A percentile compares a stretch with the other conserved stretches of the same genome.
These are phyloP conservation scores for Dendrocalamus sinicus DNA, from an alignment of 176 grass and related monocot genomes.

Conservation along the genomic window DNA sequence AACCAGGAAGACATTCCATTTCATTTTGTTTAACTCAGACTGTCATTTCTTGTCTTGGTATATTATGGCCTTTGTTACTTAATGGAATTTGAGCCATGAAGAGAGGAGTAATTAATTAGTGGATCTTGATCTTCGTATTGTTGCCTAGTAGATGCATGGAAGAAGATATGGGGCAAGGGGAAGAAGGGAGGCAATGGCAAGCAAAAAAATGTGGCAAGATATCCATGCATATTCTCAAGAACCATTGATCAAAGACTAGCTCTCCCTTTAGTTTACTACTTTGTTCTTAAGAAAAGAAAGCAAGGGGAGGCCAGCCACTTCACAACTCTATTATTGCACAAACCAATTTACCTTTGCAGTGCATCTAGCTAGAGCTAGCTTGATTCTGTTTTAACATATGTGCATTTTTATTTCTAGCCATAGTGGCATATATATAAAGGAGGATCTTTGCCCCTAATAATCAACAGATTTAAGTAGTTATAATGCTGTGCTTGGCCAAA, in stretches of 20 bases:
- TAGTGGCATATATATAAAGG: slow-evolving; percentile 46
- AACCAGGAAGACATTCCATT: slow-evolving; percentile 11
- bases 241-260: slow-evolving; percentile 37
- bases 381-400: slow-evolving; percentile 37
- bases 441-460: slow-evolving; percentile 31
- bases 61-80: slow-evolving; percentile 17
- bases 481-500: slow-evolving; percentile 48
- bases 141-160: not conserved
- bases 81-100: not conserved
- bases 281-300: slow-evolving; percentile 44
- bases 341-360: slow-evolving; percentile 37
- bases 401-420: slow-evolving; percentile 32
- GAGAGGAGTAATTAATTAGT: not conserved
- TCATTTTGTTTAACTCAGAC: not conserved
- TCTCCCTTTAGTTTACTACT: slow-evolving; percentile 35
- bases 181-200: not conserved
- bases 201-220: slow-evolving; percentile 33
- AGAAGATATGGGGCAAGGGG: not conserved
- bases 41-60: slow-evolving; percentile 34
- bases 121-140: slow-evolving; percentile 10
- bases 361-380: slow-evolving; percentile 31
- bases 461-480: slow-evolving; percentile 21
- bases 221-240: slow-evolving; percentile 53
- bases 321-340: slow-evolving; percentile 51
- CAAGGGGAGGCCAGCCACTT: not conserved